Evolutionary conservation across 164 flowering plant genomes (phyloP).

Genomic region (Vitis riparia): DNA sequence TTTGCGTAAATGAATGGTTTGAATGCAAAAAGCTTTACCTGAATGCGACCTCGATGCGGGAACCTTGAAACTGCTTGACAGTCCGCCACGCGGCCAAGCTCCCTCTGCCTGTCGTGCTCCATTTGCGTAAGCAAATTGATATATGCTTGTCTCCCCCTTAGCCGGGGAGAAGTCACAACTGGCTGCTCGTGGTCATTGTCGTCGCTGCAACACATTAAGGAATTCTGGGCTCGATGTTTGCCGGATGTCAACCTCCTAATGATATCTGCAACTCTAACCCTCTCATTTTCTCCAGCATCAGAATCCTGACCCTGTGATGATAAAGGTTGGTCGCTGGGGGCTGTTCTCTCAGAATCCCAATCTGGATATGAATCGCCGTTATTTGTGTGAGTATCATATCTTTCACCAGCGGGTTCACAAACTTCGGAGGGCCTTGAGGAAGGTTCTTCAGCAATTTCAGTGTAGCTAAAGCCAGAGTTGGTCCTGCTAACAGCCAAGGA

Average conservation of each 20-base stretch:
- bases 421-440: slow-evolving; percentile 20
- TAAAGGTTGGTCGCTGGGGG: slow-evolving; percentile 13
- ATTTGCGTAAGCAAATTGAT: slow-evolving; percentile 53
- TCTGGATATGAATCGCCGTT: slow-evolving; percentile 30
- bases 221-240: slow-evolving; percentile 11
- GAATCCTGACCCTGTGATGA: slow-evolving; percentile 16
- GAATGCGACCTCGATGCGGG: slow-evolving; percentile 72
- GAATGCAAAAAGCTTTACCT: slow-evolving; percentile 35
- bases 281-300: slow-evolving; percentile 45
- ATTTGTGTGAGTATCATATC: not conserved
- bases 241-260: slow-evolving; percentile 42
- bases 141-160: slow-evolving; percentile 73
- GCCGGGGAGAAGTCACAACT: slow-evolving; percentile 28
- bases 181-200: slow-evolving; percentile 27
- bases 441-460: slow-evolving; percentile 26
- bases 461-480: slow-evolving; percentile 24
- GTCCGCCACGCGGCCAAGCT: slow-evolving; percentile 48
- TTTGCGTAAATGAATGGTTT: too few relatives aligned
- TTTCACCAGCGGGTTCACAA: slow-evolving; percentile 23
- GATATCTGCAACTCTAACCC: slow-evolving; percentile 60
- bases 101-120: slow-evolving; percentile 58
- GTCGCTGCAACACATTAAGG: slow-evolving; percentile 21
- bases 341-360: slow-evolving; percentile 36
- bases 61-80: slow-evolving; percentile 63
- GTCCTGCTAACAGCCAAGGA: slow-evolving; percentile 15